Percentiles rank a stretch among this genome's conserved stretches.
Evolutionary conservation across 2,329 filamentous ascomycete species (phyloP).

Genomic region (Penicillium sclerotigenum): DNA sequence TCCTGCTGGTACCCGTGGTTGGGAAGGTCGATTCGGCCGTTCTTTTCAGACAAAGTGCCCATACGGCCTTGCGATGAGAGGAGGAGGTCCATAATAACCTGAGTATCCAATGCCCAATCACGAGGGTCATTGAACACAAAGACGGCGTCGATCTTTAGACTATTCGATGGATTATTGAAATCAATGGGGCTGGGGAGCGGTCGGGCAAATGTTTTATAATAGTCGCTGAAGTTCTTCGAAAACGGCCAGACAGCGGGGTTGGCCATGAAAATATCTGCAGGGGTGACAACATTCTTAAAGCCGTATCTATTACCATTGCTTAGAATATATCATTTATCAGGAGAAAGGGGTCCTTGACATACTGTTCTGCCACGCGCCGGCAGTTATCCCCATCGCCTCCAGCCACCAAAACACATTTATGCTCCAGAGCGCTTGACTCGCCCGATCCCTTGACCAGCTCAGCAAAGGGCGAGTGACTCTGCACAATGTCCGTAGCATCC

Average conservation of each 20-base stretch:
- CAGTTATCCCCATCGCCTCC: constrained; percentile 67
- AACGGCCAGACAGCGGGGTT: constrained; percentile 82
- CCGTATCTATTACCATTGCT: constrained; percentile 54
- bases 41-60: constrained; percentile 73
- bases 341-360: constrained; percentile 14
- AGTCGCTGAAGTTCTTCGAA: constrained; percentile 60
- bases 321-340: not conserved
- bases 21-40: constrained; percentile 61
- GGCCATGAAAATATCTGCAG: constrained; percentile 74
- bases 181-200: constrained; percentile 38
- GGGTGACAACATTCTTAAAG: constrained; percentile 77
- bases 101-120: constrained; percentile 89
- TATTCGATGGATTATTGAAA: constrained; percentile 44
- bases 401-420: constrained; percentile 71
- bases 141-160: constrained; percentile 79
- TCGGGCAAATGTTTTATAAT: constrained; percentile 54
- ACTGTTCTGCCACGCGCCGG: constrained; percentile 68
- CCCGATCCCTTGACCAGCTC: constrained; percentile 62
- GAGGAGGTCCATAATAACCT: constrained; percentile 79
- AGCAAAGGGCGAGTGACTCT: constrained; percentile 87
- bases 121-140: constrained; percentile 94
- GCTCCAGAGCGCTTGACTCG: constrained; percentile 50
- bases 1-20: constrained; percentile 80
- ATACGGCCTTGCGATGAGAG: constrained; percentile 74
- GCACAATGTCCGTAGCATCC: constrained; percentile 69